Percentiles rank a stretch among this genome's conserved stretches.
phyloP scores from a whole-genome alignment of 1,284 basidiomycete genomes.

The Mrakiaceae sp. region DNA sequence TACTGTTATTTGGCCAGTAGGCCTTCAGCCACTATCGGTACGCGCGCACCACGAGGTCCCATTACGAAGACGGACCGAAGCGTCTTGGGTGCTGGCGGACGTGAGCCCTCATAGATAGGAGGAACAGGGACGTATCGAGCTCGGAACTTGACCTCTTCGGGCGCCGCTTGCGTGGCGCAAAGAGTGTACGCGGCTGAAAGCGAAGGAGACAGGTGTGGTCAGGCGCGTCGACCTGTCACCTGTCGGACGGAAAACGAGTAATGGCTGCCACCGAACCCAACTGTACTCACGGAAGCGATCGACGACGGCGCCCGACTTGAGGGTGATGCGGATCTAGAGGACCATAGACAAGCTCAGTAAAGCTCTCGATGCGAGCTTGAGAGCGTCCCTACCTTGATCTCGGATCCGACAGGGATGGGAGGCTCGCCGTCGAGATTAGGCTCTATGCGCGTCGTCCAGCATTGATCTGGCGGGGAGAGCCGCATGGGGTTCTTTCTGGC shows the following conservation, averaged over 20 bases:
- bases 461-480: background rate
- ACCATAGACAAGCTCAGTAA: background rate
- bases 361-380: background rate
- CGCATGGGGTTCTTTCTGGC: background rate
- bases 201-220: too few relatives aligned
- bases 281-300: slow-evolving; percentile 3
- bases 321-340: background rate
- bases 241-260: too few relatives aligned
- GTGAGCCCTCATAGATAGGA: background rate
- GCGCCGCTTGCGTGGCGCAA: slow-evolving; percentile 10
- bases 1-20: background rate
- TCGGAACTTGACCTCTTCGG: slow-evolving; percentile 5
- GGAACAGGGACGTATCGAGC: slow-evolving; percentile 9
- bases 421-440: background rate
- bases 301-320: slow-evolving; percentile 1
- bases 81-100: slow-evolving; percentile 1
- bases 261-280: too few relatives aligned
- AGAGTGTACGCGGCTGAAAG: slow-evolving; percentile 5
- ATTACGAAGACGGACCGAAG: slow-evolving; percentile 1
- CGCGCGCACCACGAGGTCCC: background rate
- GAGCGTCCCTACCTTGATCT: slow-evolving; percentile 6
- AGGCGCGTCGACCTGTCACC: too few relatives aligned
- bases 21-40: background rate
- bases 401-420: slow-evolving; percentile 8
- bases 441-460: background rate